Evolutionary conservation across 176 grass and related monocot genomes (phyloP), one percentile per base, ranked within the genome.

Genomic region (Paspalum notatum): DNA sequence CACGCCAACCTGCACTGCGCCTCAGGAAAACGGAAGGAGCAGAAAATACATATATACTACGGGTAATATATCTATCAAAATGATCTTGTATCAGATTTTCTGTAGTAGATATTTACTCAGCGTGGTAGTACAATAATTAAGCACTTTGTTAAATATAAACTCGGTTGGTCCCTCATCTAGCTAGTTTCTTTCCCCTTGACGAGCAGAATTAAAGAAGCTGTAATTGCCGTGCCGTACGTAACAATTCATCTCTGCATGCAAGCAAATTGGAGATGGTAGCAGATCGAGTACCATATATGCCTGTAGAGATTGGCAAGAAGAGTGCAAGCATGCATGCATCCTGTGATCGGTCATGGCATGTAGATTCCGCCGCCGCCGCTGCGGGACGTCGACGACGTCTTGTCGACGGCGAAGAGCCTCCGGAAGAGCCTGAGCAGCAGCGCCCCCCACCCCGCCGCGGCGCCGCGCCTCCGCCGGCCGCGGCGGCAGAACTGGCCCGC

Each of bases 351-450:
- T 32, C 32, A 86, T 9, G 85, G 71, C 44, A 67, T 71, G 85
- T 69, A 22, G 62, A 76, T 32, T 32, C 32, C 16, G 24, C 43
- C 40, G 68, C 49, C 7, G 70, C 15, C 50, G 68, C 17, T 8
- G 61, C 21, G 68, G 8, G 77, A 46, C 69, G 47, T 13, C 47
- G 72, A 2, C 59, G 71, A 0, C 51, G 49, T 9, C 55, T 18
- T 62, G 47, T 87, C 85, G 56, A 82, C 73, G 72, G 73, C 72
- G 57, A 87, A 72, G 22, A 87, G 79, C 85, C 74, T 63, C 65
- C 58, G 63, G 72, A 88, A 88, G 8, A 88, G 79, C 73, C 85
- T 72, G 12, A 87, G 64, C 66, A 87, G 66, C 47, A 87, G 79
- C 73, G 48, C 41, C 80, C 85, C 41, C 80, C 85, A 87, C 63